Percentiles rank a stretch among this genome's conserved stretches.
phyloP scores from a whole-genome alignment of 768 basidiomycete genomes.

The Pleurotus tuber-regium region DNA sequence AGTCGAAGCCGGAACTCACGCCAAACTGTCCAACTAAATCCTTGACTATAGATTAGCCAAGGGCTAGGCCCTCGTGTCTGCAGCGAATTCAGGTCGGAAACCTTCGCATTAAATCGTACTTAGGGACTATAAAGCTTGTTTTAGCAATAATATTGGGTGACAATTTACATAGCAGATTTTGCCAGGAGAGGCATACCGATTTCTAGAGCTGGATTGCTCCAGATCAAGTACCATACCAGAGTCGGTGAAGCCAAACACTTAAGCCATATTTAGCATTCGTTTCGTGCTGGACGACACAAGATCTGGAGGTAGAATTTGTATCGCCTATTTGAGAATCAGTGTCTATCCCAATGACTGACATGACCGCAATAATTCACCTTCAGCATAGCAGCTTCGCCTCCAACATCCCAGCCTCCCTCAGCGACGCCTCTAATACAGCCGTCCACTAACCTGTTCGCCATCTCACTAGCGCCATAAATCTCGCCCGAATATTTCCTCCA shows the following conservation, averaged over 20 bases:
- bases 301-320: slow-evolving; percentile 33
- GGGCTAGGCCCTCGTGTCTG: no score
- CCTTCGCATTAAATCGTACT: no score
- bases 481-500: slow-evolving; percentile 78
- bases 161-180: no score
- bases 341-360: slow-evolving; percentile 11
- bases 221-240: no score
- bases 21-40: slow-evolving; percentile 4
- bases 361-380: slow-evolving; percentile 42
- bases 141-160: no score
- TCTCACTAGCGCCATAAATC: slow-evolving; percentile 49
- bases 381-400: slow-evolving; percentile 62
- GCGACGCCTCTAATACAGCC: slow-evolving; percentile 64
- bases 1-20: neutral
- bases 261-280: slow-evolving; percentile 18
- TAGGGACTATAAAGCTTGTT: no score
- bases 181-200: no score
- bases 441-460: slow-evolving; percentile 56
- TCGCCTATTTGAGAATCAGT: slow-evolving; percentile 30
- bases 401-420: slow-evolving; percentile 82
- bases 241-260: neutral
- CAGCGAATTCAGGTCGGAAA: no score
- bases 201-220: no score
- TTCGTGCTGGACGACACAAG: slow-evolving; percentile 26
- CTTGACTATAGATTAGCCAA: no score